Conservation (phyloP, 176 grass and related monocot genomes). For the Cocos nucifera region DNA sequence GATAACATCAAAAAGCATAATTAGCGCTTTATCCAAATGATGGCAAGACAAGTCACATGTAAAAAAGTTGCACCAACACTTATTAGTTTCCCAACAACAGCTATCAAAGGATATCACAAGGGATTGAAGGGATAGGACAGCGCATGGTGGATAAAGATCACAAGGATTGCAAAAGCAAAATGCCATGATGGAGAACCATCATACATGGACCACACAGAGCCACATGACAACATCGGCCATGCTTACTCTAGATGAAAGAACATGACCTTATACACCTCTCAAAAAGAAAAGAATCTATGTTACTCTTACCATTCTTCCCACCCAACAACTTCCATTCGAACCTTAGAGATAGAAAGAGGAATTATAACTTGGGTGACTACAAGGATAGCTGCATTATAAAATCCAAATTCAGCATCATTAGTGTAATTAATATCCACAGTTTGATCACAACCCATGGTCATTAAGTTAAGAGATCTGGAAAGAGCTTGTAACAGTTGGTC, state of each 20-base stretch:
- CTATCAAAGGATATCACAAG: slow-evolving; percentile 20
- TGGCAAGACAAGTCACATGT: not conserved
- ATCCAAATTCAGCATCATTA: slow-evolving; percentile 8
- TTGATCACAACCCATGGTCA: not conserved
- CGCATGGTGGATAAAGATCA: slow-evolving; percentile 74
- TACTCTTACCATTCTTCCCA: no score
- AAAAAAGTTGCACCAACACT: not conserved
- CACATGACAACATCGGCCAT: slow-evolving; percentile 47
- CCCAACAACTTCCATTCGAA: no score
- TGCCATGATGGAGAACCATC: slow-evolving; percentile 55
- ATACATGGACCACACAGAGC: slow-evolving; percentile 41
- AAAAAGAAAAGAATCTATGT: slow-evolving; percentile 4
- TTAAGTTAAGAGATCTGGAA: slow-evolving; percentile 73
- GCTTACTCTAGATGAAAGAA: slow-evolving; percentile 1
- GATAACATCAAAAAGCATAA: not conserved
- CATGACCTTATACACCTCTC: slow-evolving; percentile 51
- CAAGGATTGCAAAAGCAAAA: slow-evolving; percentile 65
- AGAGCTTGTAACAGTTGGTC: slow-evolving; percentile 64
- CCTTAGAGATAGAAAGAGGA: no score
- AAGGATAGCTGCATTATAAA: no score
- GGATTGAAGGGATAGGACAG: slow-evolving; percentile 19
- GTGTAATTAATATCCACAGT: slow-evolving; percentile 5
- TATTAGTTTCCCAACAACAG: not conserved
- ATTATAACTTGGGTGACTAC: no score
- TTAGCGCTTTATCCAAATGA: slow-evolving; percentile 10